Evolutionary conservation across 208 protist genomes (phyloP), one percentile per base, ranked within the genome.

Genomic region (Acanthamoeba lenticulata): DNA sequence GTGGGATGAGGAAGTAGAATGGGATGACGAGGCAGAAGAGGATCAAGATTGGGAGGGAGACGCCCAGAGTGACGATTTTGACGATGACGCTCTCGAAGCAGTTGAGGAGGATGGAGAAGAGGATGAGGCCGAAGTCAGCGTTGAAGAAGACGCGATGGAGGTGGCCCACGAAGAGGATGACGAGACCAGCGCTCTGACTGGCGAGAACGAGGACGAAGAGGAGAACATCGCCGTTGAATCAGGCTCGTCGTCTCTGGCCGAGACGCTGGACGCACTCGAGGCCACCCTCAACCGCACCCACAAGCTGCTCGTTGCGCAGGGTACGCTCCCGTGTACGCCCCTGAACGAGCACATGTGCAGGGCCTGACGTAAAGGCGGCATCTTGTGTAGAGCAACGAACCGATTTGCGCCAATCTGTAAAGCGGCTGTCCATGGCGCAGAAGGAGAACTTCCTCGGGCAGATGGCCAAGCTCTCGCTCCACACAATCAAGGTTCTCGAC

Each of bases 391-490:
- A 90, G 21, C 40, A 90, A 32, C 52, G 36, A 21, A 29, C 47
- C 40, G 40, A 90, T 24, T 29, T 90, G 32, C 83, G 52, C 32
- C 40, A 90, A 17, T n/a, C n/a, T n/a, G 57, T 90, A 11, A 36
- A 67, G 29, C 29, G 52, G 83, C 19, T 65, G 83, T 90, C 57
- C 5, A 60, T 69, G 47, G 34, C 32, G 32, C 83, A 90, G 34
- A 90, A 69, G 57, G 83, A 90, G 15, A 24, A 15, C 27, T 90
- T 90, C 57, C 49, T 90, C 15, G 57, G 47, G 29, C 83, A 90
- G 36, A 90, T 90, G 83, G 83, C 83, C 57, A 67, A 90, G 83
- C 83, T 90, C 13, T 72, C 52, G 1, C 83, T 90, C 24, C 47
- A 67, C 32, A 90, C 83, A 13, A 47, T 90, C 83, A 90, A 90